phyloP scores from a whole-genome alignment of 2,329 filamentous ascomycete genomes.

The Kalmusia sp. region DNA sequence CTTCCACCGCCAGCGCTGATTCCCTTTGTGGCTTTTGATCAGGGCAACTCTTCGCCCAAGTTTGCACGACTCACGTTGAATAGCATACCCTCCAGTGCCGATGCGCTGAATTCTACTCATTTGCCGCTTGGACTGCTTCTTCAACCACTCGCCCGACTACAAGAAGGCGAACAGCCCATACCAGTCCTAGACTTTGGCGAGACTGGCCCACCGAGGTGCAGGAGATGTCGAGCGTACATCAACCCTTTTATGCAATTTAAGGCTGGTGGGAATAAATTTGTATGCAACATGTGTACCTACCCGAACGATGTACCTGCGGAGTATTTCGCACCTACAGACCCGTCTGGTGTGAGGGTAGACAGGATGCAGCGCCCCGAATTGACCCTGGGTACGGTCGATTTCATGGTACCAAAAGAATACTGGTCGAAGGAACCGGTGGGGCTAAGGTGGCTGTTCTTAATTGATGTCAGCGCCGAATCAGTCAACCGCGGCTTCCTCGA shows the following conservation, averaged over 20 bases:
- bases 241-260: slow-evolving; percentile 99
- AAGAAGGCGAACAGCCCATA: slow-evolving; percentile 84
- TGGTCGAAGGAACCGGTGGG: slow-evolving; percentile 95
- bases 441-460: slow-evolving; percentile 85
- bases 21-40: slow-evolving; percentile 92
- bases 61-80: slow-evolving; percentile 91
- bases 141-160: slow-evolving; percentile 84
- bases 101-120: slow-evolving; percentile 80
- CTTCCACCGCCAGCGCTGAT: slow-evolving; percentile 86
- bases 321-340: slow-evolving; percentile 91
- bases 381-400: slow-evolving; percentile 91
- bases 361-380: slow-evolving; percentile 88
- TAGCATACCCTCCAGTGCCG: slow-evolving; percentile 83
- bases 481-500: slow-evolving; percentile 90
- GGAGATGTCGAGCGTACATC: slow-evolving; percentile 93
- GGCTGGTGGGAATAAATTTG: slow-evolving; percentile 92
- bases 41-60: slow-evolving; percentile 96
- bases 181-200: slow-evolving; percentile 97
- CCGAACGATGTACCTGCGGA: slow-evolving; percentile 92
- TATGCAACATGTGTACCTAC: slow-evolving; percentile 97
- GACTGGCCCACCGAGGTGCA: slow-evolving; percentile 84
- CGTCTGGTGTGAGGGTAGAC: slow-evolving; percentile 85
- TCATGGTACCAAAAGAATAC: slow-evolving; percentile 96
- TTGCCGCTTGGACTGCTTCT: slow-evolving; percentile 87
- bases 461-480: slow-evolving; percentile 92